Base-by-base conservation (phyloP, 352 stramenopile species). In the Phytophthora tubulina region DNA sequence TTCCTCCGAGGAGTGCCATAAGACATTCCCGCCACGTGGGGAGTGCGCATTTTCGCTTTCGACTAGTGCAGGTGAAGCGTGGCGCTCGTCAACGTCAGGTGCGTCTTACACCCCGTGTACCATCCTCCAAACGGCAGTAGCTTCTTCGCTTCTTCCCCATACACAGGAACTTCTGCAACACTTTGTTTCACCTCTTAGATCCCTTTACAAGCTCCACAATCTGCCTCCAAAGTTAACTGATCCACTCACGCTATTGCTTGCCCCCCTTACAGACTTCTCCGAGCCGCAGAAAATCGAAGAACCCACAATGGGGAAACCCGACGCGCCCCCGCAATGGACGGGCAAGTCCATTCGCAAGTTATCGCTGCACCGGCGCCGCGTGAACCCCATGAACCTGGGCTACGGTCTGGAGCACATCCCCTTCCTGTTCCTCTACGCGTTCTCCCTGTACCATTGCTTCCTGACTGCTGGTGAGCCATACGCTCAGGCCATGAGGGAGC, bases 361-460 rank as follows among this genome's bases (percentile, higher is more conserved):
- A 15, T 88, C 81, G 63, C 73, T 94, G 59, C 78, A 94, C 63
- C 69, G 73, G 36, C 83, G 84, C 13, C 85, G 86, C 30, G 69
- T 73, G 35, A 94, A 88, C 57, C 76, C 75, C 10, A 55, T 89
- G 39, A 84, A 88, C 61, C 57, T 86, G 35, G 81, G 84, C 56
- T 94, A 92, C 62, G 85, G 85, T 4, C 78, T 92, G 42, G 85
- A 94, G 70, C 86, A 94, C 64, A 53, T 90, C 8, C 83, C 85
- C 4, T 94, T 92, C 66, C 42, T 92, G 14, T 66, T 90, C 42
- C 67, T 94, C 11, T 91, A 94, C 69, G 86, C 76, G 35, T 91
- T 80, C 78, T 87, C 84, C 53, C 63, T 94, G 54, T 92, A 91
- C 66, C 75, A 90, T 71, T 94, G 85, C 67, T 79, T 76, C 60